Evolutionary conservation across 345 rosid genomes (phyloP).

Genomic region (Psidium friedrichsthalianum): DNA sequence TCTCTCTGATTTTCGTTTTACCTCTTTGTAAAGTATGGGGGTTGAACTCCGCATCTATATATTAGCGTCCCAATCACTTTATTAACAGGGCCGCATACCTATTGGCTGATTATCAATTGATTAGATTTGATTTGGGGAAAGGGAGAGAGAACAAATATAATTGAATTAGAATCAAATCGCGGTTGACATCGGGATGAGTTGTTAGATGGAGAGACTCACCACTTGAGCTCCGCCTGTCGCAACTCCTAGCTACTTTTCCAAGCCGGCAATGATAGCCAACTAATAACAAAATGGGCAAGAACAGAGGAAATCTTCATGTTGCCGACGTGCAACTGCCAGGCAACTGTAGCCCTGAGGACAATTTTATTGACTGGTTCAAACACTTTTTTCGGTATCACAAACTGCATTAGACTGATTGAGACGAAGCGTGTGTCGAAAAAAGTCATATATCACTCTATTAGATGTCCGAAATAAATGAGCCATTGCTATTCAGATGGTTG

Average conservation of each 20-base stretch:
- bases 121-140: background rate
- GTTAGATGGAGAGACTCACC: background rate
- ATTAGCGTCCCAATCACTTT: too few species aligned
- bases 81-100: too few species aligned
- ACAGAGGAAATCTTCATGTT: background rate
- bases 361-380: background rate
- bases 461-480: background rate
- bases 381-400: too few species aligned
- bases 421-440: background rate
- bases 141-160: background rate
- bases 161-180: too few species aligned
- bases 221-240: background rate
- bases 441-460: background rate
- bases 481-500: background rate
- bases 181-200: background rate
- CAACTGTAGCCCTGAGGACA: background rate
- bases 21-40: too few species aligned
- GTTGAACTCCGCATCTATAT: too few species aligned
- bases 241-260: background rate
- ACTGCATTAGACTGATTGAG: too few species aligned
- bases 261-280: background rate
- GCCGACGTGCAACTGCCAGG: background rate
- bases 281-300: background rate
- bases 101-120: background rate
- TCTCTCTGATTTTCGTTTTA: too few species aligned